Evolutionary conservation across 179 eudicot species (phyloP), one percentile per base, ranked within the genome.

Genomic region (Dionaea muscipula): DNA sequence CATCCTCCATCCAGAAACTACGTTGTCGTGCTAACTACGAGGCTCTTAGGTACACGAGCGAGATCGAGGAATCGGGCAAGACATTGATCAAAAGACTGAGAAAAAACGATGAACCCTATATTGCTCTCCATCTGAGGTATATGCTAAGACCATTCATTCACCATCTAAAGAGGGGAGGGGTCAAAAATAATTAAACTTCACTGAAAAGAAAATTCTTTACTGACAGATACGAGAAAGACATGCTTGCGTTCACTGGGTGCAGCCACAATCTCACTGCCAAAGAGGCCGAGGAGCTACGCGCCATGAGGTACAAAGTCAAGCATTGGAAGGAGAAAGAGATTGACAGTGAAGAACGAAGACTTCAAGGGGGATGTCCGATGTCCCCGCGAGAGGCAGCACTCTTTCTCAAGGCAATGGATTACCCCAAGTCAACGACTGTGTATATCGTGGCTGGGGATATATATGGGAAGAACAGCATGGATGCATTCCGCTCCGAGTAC

Each of bases 241-340:
- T 86, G 95, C 74, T 86, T 7, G 82, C 95, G 12, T 84, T 86
- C 70, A 86, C 95, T 0, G 95, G 95, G 7, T 86, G 95, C 72
- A 86, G 74, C 62, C 86, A 86, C 67, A 81, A 81, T 54, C 77
- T 83, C 15, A 75, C 79, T 0, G 43, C 68, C 3, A 63, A 26
- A 24, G 95, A 86, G 60, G 77, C 74, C 0, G 67, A 75, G 62
- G 81, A 79, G 43, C 88, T 86, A 31, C 77, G 75, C 14, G n/a
- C 16, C 0, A 83, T 83, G 95, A 83, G 95, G 60, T 77, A 79
- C 57, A 44, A 36, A 12, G 84, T 80, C 19, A 60, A 75, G 54
- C 95, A 83, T 24, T 86, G 95, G 95, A 86, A 86, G 62, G 93
- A 86, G 62, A 86, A 86, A 56, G 93, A 86, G 27, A 83, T 86